These are phyloP conservation scores for Picea engelmannii DNA, from an alignment of 83 land plant species.

Conservation along the genomic window DNA sequence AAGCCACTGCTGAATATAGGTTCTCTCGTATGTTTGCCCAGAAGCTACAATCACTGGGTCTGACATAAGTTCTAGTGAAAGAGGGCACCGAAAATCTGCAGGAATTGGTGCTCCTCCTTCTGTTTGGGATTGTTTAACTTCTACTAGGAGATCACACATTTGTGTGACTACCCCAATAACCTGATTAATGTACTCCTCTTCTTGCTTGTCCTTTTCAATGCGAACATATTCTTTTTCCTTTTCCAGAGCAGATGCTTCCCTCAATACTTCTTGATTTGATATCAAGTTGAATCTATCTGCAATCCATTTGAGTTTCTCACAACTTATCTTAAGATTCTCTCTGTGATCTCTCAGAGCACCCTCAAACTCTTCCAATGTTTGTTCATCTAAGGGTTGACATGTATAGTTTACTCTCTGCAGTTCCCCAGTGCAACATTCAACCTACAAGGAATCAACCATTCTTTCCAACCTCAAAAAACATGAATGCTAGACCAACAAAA, in stretches of 20 bases:
- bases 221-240: slow-evolving; percentile 23
- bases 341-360: slow-evolving; percentile 20
- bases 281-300: slow-evolving; percentile 22
- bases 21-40: slow-evolving; percentile 64
- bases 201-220: slow-evolving; percentile 22
- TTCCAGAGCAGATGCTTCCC: slow-evolving; percentile 23
- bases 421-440: slow-evolving; percentile 15
- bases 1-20: slow-evolving; percentile 56
- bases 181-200: slow-evolving; percentile 21
- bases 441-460: neutral
- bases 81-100: slow-evolving; percentile 57
- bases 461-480: slow-evolving; percentile 1
- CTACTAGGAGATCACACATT: slow-evolving; percentile 23
- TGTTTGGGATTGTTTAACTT: slow-evolving; percentile 27
- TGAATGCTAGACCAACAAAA: neutral
- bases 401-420: slow-evolving; percentile 8
- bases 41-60: slow-evolving; percentile 67
- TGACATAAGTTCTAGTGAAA: slow-evolving; percentile 57
- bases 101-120: slow-evolving; percentile 39
- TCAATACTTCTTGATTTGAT: slow-evolving; percentile 29
- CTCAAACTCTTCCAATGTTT: slow-evolving; percentile 21
- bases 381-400: slow-evolving; percentile 12
- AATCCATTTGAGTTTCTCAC: slow-evolving; percentile 24
- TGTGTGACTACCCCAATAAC: slow-evolving; percentile 25
- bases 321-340: slow-evolving; percentile 13